Evolutionary conservation across 2,329 filamentous ascomycete species (phyloP), one percentile per base, ranked within the genome.

Genomic region (Stagonosporopsis rhizophila): DNA sequence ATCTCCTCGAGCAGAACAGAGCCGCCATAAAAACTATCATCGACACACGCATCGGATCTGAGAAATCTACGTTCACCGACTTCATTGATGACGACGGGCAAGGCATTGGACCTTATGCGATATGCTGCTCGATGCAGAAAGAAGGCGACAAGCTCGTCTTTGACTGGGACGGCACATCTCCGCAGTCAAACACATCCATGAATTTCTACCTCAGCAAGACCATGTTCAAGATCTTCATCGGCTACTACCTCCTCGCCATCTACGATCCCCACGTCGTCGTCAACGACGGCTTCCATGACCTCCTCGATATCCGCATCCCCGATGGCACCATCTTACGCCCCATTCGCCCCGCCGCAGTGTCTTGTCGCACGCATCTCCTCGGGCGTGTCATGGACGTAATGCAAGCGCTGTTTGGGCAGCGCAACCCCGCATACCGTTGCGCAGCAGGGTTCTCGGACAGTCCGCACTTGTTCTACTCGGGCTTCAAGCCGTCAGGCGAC

Each of bases 211-310:
- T 82, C 2, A 80, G 77, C 0, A 75, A 77, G 17, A 81, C 78
- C 19, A 79, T 81, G 78, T 82, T 83, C 71, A 81, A 79, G 50
- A 82, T 83, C 77, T 82, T 82, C 57, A 77, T 82, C 39, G 80
- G 78, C 0, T 81, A 79, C 60, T 79, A 78, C 53, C 71, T 82
- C 3, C 74, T 82, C n/a, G 79, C 80, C 2, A 78, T 81, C 1
- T 79, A 79, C 32, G 80, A 80, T 25, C 80, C 80, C 0, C 76
- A 80, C 19, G 78, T 76, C 22, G 75, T 82, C 12, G 80, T 82
- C 60, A 83, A 83, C 58, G 80, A 82, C 53, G 80, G 80, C 12
- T 81, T 82, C 66, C 80, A 82, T 56, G 80, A 82, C 40, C 72
- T 82, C 6, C 74, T 82, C 48, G 79, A 82, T 12, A 75, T 83